Conservation (phyloP, 176 grass and related monocot genomes). For the Aegilops umbellulata region DNA sequence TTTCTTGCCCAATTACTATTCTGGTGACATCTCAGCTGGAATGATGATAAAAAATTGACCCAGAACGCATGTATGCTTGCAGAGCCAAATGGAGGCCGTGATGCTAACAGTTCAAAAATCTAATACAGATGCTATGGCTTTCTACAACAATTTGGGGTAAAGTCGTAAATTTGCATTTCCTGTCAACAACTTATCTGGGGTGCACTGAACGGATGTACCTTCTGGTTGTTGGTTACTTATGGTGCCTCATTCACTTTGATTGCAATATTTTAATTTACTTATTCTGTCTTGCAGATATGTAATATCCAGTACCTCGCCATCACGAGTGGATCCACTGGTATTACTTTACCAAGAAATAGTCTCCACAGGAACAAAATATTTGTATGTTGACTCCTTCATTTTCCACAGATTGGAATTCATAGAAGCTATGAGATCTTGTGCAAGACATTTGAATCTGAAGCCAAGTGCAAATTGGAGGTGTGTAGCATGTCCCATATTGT, state of each 20-base stretch:
- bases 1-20: neutral
- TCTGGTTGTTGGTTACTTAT: conserved; percentile 7
- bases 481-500: no score
- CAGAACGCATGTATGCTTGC: neutral
- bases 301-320: no score
- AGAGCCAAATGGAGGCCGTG: conserved; percentile 80
- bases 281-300: no score
- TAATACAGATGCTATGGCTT: conserved; percentile 63
- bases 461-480: no score
- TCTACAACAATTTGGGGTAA: conserved; percentile 81
- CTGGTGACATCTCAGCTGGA: neutral
- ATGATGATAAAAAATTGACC: neutral
- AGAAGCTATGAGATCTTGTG: no score
- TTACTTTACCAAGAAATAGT: no score
- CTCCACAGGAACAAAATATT: no score
- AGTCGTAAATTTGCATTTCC: neutral
- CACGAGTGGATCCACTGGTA: no score
- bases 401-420: no score
- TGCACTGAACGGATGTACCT: neutral
- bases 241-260: neutral
- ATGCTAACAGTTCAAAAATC: conserved; percentile 95
- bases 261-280: neutral
- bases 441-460: no score
- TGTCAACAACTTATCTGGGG: neutral
- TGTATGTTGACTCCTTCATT: no score